Conservation (phyloP, 2,329 filamentous ascomycete genomes). For the Pseudogymnoascus destructans region DNA sequence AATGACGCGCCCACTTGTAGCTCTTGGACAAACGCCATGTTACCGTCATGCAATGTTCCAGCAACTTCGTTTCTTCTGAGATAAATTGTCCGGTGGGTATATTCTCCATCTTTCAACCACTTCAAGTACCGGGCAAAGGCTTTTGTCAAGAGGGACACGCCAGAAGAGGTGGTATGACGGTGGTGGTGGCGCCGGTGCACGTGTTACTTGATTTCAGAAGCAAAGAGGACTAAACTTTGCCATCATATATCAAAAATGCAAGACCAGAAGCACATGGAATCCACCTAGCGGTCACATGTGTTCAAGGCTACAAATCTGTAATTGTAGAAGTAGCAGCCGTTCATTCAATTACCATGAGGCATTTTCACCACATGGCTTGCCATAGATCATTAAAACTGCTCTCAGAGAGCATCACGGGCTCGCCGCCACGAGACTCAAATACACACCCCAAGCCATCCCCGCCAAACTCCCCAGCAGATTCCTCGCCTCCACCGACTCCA, state of each 20-base stretch:
- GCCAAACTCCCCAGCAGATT: constrained; percentile 60
- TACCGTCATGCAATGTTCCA: neutral
- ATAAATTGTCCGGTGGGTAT: neutral
- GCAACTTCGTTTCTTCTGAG: neutral
- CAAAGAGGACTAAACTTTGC: neutral
- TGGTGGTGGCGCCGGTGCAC: neutral
- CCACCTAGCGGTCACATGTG: too few species aligned
- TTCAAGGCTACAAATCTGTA: neutral
- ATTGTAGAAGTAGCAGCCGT: neutral
- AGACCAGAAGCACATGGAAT: neutral
- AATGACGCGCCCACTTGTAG: too few species aligned
- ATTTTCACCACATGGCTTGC: neutral
- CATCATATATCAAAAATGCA: neutral
- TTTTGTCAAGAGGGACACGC: neutral
- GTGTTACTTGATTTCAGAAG: neutral
- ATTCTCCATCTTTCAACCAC: neutral
- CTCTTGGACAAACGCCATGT: too few species aligned
- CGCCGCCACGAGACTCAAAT: constrained; percentile 50
- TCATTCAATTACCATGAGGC: neutral
- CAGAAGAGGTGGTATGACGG: neutral
- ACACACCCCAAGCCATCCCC: constrained; percentile 63
- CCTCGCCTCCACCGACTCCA: constrained; percentile 58
- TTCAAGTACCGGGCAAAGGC: neutral
- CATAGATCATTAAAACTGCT: neutral
- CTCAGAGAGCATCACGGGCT: neutral